Evolutionary conservation across 2,329 filamentous ascomycete genomes (phyloP), one percentile per base, ranked within the genome.

Genomic region (Emmonsiellopsis sp.): DNA sequence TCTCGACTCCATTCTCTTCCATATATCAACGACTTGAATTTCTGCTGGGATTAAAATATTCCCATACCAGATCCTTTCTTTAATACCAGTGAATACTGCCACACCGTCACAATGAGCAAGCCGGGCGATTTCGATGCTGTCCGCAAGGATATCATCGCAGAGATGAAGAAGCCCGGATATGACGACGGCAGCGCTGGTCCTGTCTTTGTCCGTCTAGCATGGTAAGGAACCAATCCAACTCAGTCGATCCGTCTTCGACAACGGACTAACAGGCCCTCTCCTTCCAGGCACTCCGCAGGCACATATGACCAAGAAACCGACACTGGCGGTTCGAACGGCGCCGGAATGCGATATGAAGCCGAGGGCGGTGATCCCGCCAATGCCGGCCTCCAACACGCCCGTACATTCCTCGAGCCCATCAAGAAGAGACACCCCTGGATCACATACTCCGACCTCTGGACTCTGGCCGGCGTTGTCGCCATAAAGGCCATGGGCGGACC

Each of bases 381-480:
- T 67, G 81, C 81, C 3, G 82, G 82, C 15, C 76, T 85, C 8
- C 79, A 84, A 60, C 76, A 84, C 64, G 82, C 80, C 20, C 79
- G 81, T 13, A 76, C 79, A 31, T 84, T 85, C 66, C 76, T 85
- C 55, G 81, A 85, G 61, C 79, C 81, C 5, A 67, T 85, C 57
- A 85, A 84, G 64, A 66, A 67, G 16, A 73, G 73, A 46, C 77
- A 83, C 63, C 73, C 79, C 2, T 84, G 80, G 81, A 80, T 85
- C 63, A 83, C 81, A 30, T 85, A 85, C 66, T 73, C 81, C 2
- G 82, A 85, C 62, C 73, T 85, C 5, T 85, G 82, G 82, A 84
- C 82, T 4, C 70, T 85, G 34, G 81, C 80, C 0, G 80, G 78
- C 44, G 75, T 77, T 2, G 77, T 80, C 0, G 81, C 82, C 2